Base-by-base conservation (phyloP, 2,329 filamentous ascomycete genomes). In the Cadophora gregata region DNA sequence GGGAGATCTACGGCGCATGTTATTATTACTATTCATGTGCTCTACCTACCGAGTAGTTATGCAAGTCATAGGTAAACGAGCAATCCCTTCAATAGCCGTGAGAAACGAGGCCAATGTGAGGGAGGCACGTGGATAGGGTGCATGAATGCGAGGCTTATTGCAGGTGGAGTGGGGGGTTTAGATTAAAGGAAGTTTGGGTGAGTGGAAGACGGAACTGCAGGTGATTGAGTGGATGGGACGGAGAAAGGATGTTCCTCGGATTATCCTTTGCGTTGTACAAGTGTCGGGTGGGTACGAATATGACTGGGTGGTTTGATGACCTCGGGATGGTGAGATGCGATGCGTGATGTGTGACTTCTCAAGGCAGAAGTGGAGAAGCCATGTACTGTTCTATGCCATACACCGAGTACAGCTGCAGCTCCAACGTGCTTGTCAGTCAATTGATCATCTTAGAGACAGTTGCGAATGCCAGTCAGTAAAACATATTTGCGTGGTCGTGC, bases 101-200 rank as follows among this genome's bases (percentile, higher is more conserved):
- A 69, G 62, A 66, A 62, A 53, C 58, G 55, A 58, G 58, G 58
- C 47, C 55, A 56, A 62, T 62, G 24, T 59, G 19, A 27, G 12
- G 16, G n/a, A 45, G 48, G 65, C 67, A 63, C 63, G 65, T 62
- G 68, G 61, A 55, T 25, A 31, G 33, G n/a, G 27, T 55, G 61
- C 50, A 62, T 47, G 55, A 51, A 51, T 29, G 58, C 50, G 29
- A 31, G 24, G 14, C 16, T 6, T n/a, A n/a, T n/a, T n/a, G n/a
- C n/a, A n/a, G 10, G 12, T 24, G 24, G 27, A 21, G 59, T 33
- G 31, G 19, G 47, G 7, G 27, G n/a, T n/a, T n/a, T 50, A n/a
- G 53, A 59, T 45, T 27, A 47, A n/a, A n/a, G n/a, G n/a, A n/a
- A n/a, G n/a, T n/a, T n/a, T n/a, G n/a, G n/a, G n/a, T n/a, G n/a